phyloP scores from a whole-genome alignment of 1,284 basidiomycete species.

The Ustilago loliicola region DNA sequence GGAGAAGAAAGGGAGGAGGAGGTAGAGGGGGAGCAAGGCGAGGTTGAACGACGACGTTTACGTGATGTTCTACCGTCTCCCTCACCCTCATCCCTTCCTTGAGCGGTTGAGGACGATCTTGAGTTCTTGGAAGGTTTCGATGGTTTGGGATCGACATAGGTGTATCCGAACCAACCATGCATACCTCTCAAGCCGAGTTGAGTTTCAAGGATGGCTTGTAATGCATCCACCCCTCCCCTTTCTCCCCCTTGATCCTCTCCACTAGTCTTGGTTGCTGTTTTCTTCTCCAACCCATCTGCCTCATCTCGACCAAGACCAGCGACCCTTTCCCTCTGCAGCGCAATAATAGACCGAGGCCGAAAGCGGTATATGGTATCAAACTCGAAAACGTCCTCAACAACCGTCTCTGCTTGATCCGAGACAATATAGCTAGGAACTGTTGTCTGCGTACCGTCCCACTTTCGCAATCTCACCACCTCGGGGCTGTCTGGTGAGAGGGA shows the following conservation, averaged over 20 bases:
- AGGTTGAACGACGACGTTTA: conserved; percentile 16
- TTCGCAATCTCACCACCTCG: conserved; percentile 20
- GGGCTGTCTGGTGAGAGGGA: not conserved
- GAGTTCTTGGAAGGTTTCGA: too few species aligned
- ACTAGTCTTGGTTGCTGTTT: too few species aligned
- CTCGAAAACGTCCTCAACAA: conserved; percentile 24
- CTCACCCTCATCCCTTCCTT: too few species aligned
- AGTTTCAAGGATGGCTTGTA: conserved; percentile 16
- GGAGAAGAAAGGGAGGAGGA: not conserved
- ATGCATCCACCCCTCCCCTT: conserved; percentile 6
- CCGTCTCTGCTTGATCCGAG: conserved; percentile 4
- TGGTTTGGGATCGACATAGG: conserved; percentile 11
- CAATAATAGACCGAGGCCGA: not conserved
- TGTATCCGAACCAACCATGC: conserved; percentile 37
- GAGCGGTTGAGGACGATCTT: too few species aligned
- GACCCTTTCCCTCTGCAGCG: not conserved
- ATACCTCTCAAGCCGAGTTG: conserved; percentile 21
- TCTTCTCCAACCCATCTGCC: too few species aligned
- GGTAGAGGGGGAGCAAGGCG: conserved; percentile 1
- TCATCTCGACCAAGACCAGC: not conserved
- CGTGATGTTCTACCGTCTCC: not conserved
- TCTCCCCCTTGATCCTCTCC: conserved; percentile 1
- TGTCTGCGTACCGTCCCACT: conserved; percentile 30
- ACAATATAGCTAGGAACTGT: conserved; percentile 20
- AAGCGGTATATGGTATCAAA: conserved; percentile 16